These are phyloP conservation scores for Cyberlindnera misumaiensis DNA, from an alignment of 805 yeast species.

Conservation along the genomic window DNA sequence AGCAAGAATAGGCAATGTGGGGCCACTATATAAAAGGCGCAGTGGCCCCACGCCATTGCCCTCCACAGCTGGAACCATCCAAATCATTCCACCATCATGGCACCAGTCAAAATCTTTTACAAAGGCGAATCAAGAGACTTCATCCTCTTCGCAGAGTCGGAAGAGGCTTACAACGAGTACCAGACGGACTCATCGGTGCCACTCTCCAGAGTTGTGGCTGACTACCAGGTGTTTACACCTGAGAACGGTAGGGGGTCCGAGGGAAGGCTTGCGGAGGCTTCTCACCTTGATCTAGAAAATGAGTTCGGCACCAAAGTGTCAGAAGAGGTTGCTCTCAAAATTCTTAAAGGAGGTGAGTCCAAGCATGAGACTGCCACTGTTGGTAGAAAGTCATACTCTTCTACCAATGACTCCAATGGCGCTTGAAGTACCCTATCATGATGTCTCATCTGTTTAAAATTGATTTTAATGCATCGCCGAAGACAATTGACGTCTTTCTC, in stretches of 20 bases:
- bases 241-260: slow-evolving; percentile 58
- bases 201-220: slow-evolving; percentile 48
- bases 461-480: slow-evolving; percentile 19
- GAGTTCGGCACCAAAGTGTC: slow-evolving; percentile 56
- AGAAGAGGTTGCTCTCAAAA: slow-evolving; percentile 53
- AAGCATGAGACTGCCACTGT: slow-evolving; percentile 29
- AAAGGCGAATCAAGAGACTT: slow-evolving; percentile 63
- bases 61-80: no score
- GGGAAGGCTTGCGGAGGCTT: slow-evolving; percentile 68
- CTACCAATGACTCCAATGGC: slow-evolving; percentile 39
- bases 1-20: no score
- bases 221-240: slow-evolving; percentile 59
- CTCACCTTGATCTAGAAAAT: slow-evolving; percentile 51
- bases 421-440: no score
- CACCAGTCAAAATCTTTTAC: slow-evolving; percentile 48
- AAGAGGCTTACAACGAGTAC: slow-evolving; percentile 41
- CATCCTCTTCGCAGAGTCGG: slow-evolving; percentile 54
- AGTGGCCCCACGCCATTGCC: no score
- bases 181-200: slow-evolving; percentile 46
- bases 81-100: slow-evolving; percentile 15
- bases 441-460: slow-evolving; percentile 2
- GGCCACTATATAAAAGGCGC: no score
- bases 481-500: slow-evolving; percentile 17
- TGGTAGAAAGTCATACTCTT: slow-evolving; percentile 23
- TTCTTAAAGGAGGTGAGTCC: slow-evolving; percentile 53